phyloP scores from a whole-genome alignment of 2,329 filamentous ascomycete species.

The Fonsecaea monophora region DNA sequence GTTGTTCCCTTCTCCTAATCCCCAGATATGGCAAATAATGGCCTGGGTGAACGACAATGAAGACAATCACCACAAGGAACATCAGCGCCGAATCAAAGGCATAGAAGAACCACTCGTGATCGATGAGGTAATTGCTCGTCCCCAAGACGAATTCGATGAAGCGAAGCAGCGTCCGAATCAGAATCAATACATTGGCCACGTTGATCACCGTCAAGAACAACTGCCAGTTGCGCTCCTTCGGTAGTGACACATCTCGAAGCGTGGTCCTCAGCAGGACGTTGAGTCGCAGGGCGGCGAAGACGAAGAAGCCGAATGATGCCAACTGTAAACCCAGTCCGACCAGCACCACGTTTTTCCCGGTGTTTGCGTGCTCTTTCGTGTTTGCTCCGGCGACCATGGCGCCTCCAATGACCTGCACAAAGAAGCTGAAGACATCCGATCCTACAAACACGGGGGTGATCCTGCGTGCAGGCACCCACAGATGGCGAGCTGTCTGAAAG shows the following conservation, averaged over 20 bases:
- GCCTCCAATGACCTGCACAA: slow-evolving; percentile 53
- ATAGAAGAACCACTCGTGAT: slow-evolving; percentile 36
- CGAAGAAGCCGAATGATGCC: slow-evolving; percentile 59
- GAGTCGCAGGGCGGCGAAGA: slow-evolving; percentile 51
- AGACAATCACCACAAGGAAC: slow-evolving; percentile 28
- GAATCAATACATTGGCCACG: slow-evolving; percentile 31
- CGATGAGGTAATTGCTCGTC: slow-evolving; percentile 29
- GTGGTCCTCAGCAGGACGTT: slow-evolving; percentile 22
- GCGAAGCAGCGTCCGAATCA: slow-evolving; percentile 31
- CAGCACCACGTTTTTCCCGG: slow-evolving; percentile 54
- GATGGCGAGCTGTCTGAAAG: slow-evolving; percentile 44
- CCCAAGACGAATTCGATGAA: slow-evolving; percentile 32
- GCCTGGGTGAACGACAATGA: slow-evolving; percentile 33
- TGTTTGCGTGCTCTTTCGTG: slow-evolving; percentile 38
- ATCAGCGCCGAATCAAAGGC: slow-evolving; percentile 33
- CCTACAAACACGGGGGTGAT: slow-evolving; percentile 52
- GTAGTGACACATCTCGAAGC: slow-evolving; percentile 23
- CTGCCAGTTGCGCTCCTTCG: slow-evolving; percentile 32
- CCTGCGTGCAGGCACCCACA: slow-evolving; percentile 47
- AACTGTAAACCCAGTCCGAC: slow-evolving; percentile 57
- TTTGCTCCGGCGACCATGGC: slow-evolving; percentile 45
- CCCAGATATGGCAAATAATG: slow-evolving; percentile 34
- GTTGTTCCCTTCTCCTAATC: slow-evolving; percentile 26
- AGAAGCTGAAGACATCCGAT: slow-evolving; percentile 53
- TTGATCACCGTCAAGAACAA: slow-evolving; percentile 33